A percentile compares a stretch with the other conserved stretches of the same genome.
Conservation (phyloP, 495 filamentous ascomycete genomes). For the Hypoxylon fragiforme region DNA sequence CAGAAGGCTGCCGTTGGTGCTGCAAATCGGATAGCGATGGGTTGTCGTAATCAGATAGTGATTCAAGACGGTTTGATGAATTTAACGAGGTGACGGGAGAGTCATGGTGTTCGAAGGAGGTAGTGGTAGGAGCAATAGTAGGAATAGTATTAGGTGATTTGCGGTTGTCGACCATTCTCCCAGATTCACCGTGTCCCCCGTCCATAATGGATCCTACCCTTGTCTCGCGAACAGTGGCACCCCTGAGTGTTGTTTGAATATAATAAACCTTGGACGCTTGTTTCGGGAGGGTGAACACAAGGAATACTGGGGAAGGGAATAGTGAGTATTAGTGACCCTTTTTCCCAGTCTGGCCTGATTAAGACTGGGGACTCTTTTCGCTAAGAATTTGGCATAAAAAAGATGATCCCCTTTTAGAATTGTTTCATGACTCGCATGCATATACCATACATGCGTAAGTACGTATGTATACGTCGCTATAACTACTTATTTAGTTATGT, state of each 20-base stretch:
- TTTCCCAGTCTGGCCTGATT: slow-evolving; percentile 2
- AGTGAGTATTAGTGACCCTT: background rate
- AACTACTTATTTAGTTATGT: too few relatives aligned
- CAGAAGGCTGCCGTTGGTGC: slow-evolving; percentile 50
- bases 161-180: slow-evolving; percentile 13
- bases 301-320: slow-evolving; percentile 7
- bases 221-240: slow-evolving; percentile 30
- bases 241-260: slow-evolving; percentile 47
- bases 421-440: slow-evolving; percentile 7
- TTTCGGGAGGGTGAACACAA: slow-evolving; percentile 39
- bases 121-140: too few relatives aligned
- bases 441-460: background rate
- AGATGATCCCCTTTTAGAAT: slow-evolving; percentile 1
- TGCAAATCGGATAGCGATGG: slow-evolving; percentile 27
- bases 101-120: slow-evolving; percentile 26
- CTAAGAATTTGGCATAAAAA: background rate
- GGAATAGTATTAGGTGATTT: slow-evolving; percentile 17
- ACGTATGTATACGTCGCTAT: background rate
- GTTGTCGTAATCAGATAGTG: slow-evolving; percentile 34
- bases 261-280: slow-evolving; percentile 41
- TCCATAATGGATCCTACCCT: slow-evolving; percentile 15
- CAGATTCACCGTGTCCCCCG: slow-evolving; percentile 4
- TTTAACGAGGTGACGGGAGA: slow-evolving; percentile 11
- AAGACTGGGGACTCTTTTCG: slow-evolving; percentile 11
- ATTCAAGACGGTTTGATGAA: slow-evolving; percentile 9